Conservation (phyloP, 139 green algal species). For the Pedinophyceae sp. region DNA sequence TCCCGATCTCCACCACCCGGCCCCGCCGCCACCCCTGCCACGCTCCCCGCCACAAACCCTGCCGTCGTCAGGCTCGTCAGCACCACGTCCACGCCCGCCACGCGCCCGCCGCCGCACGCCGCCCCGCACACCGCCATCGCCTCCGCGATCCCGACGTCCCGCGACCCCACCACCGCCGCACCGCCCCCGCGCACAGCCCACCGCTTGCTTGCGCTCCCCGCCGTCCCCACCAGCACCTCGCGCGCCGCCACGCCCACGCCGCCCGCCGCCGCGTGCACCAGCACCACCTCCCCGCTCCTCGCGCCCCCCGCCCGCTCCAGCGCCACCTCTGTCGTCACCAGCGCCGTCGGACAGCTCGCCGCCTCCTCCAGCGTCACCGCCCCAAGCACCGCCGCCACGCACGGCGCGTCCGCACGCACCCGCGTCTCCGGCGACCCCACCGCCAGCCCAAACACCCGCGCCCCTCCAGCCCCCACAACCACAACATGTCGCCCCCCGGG, state of each 20-base stretch:
- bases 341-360: constrained; percentile 58
- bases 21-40: no score
- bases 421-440: constrained; percentile 48
- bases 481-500: constrained; percentile 5
- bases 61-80: no score
- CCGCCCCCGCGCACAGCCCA: neutral
- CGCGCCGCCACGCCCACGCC: constrained; percentile 59
- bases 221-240: constrained; percentile 30
- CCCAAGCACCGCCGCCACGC: constrained; percentile 38
- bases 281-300: constrained; percentile 22
- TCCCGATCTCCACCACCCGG: constrained; percentile 9
- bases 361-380: constrained; percentile 47
- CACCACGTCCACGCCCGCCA: no score
- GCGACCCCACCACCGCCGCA: no score
- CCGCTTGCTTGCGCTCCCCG: constrained; percentile 51
- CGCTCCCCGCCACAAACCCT: no score
- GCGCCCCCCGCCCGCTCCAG: constrained; percentile 29
- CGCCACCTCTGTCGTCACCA: constrained; percentile 51
- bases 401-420: constrained; percentile 31
- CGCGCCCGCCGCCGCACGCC: no score
- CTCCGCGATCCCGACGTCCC: no score
- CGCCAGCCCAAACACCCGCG: constrained; percentile 58
- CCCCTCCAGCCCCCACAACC: no score
- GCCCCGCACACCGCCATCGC: no score
- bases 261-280: constrained; percentile 60